These are phyloP conservation scores for Astrocystis sublimbata DNA, from an alignment of 495 filamentous ascomycete species.

Conservation along the genomic window DNA sequence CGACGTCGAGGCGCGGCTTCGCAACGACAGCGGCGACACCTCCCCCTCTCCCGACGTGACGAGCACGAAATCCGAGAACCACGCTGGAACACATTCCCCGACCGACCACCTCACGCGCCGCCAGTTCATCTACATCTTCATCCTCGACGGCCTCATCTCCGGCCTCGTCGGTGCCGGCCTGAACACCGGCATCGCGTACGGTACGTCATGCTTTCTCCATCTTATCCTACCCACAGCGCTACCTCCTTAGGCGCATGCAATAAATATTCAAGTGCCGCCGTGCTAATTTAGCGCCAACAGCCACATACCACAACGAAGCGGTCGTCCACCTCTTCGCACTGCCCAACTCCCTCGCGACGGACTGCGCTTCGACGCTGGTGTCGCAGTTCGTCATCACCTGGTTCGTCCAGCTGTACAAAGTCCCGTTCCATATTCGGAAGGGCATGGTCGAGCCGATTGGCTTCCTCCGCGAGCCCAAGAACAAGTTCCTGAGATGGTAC, in stretches of 20 bases:
- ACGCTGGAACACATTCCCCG: background rate
- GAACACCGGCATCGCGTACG: slow-evolving; percentile 2
- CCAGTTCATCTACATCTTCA: background rate
- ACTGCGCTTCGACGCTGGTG: slow-evolving; percentile 36
- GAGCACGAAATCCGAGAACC: background rate
- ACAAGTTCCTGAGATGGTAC: slow-evolving; percentile 27
- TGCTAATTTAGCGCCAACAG: slow-evolving; percentile 20
- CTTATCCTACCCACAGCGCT: too few relatives aligned
- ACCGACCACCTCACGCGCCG: slow-evolving; percentile 3
- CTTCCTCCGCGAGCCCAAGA: slow-evolving; percentile 24
- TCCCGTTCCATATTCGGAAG: slow-evolving; percentile 28
- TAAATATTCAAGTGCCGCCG: background rate
- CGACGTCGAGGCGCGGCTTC: background rate
- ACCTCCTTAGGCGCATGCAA: too few relatives aligned
- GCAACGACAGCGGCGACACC: background rate
- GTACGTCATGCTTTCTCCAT: background rate
- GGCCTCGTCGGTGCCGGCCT: background rate
- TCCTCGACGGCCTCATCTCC: background rate
- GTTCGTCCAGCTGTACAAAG: slow-evolving; percentile 29
- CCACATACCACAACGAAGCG: slow-evolving; percentile 32
- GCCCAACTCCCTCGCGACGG: slow-evolving; percentile 35
- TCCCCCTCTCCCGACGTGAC: background rate
- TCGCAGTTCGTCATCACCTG: slow-evolving; percentile 38
- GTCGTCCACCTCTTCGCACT: slow-evolving; percentile 34
- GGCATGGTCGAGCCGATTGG: slow-evolving; percentile 32